Conservation (phyloP, 257 asterid species). For the Solanum pinnatisectum region DNA sequence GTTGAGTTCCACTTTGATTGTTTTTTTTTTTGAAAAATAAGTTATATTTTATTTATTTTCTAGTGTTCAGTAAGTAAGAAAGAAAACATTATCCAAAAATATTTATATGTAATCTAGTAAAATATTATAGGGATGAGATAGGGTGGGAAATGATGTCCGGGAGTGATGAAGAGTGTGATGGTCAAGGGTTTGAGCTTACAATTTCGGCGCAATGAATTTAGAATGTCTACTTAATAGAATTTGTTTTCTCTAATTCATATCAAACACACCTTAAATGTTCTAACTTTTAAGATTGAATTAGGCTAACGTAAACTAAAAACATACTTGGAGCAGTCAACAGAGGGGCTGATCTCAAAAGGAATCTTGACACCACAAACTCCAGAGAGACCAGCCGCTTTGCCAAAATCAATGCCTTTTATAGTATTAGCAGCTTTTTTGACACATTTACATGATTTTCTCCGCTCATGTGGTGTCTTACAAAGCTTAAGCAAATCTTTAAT, state of each 20-base stretch:
- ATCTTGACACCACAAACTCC: neutral
- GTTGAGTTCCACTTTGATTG: neutral
- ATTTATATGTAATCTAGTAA: neutral
- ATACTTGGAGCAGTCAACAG: constrained; percentile 12
- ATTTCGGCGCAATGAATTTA: neutral
- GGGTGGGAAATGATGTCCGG: neutral
- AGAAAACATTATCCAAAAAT: too few relatives aligned
- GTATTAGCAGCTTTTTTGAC: neutral
- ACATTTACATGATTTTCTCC: constrained; percentile 9
- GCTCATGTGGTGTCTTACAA: constrained; percentile 5
- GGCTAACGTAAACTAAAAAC: neutral
- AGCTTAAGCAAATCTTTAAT: neutral
- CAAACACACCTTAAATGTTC: too few relatives aligned
- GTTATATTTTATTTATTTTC: neutral
- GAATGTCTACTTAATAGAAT: too few relatives aligned
- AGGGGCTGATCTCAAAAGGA: constrained; percentile 7
- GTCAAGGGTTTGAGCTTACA: neutral
- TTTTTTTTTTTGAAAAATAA: too few relatives aligned
- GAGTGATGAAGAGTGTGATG: neutral
- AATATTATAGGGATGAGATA: neutral
- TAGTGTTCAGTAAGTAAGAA: neutral
- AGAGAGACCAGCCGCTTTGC: constrained; percentile 1
- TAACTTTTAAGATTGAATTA: neutral
- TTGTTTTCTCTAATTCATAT: neutral
- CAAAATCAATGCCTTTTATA: neutral